Evolutionary conservation across 805 yeast species (phyloP).

Genomic region (Tetrapisispora fleetii): DNA sequence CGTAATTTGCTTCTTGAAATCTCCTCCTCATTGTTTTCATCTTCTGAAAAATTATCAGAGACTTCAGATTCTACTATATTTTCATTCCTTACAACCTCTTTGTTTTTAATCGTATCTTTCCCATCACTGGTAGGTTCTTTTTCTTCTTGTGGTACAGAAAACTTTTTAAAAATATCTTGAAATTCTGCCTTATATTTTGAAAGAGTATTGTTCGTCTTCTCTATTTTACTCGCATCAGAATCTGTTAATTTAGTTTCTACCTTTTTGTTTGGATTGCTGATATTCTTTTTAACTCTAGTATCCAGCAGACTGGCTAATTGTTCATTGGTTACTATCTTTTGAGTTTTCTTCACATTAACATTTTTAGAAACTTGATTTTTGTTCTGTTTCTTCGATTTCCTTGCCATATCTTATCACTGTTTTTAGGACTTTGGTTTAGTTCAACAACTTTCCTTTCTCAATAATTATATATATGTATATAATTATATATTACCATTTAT

Average conservation of each 20-base stretch:
- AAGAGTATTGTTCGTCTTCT: neutral
- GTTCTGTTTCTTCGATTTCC: neutral
- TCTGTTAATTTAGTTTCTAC: neutral
- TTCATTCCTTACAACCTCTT: no score
- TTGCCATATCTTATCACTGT: neutral
- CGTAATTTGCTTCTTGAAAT: slow-evolving; percentile 41
- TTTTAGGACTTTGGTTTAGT: no score
- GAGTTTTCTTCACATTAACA: neutral
- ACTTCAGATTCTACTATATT: neutral
- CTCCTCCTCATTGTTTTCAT: slow-evolving; percentile 10
- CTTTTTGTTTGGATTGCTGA: neutral
- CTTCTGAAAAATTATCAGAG: neutral
- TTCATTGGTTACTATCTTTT: neutral
- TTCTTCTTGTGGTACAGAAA: neutral
- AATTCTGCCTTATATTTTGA: neutral
- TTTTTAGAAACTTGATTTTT: neutral
- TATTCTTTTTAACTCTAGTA: neutral
- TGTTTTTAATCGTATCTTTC: neutral
- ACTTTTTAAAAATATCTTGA: neutral
- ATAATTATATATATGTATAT: no score
- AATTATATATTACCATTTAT: no score
- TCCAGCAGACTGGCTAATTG: neutral
- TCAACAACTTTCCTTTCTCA: no score
- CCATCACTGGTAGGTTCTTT: no score
- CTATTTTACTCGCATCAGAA: neutral